Evolutionary conservation across 192 early-diverging fungal genomes (phyloP).

Genomic region (Gigaspora rosea): DNA sequence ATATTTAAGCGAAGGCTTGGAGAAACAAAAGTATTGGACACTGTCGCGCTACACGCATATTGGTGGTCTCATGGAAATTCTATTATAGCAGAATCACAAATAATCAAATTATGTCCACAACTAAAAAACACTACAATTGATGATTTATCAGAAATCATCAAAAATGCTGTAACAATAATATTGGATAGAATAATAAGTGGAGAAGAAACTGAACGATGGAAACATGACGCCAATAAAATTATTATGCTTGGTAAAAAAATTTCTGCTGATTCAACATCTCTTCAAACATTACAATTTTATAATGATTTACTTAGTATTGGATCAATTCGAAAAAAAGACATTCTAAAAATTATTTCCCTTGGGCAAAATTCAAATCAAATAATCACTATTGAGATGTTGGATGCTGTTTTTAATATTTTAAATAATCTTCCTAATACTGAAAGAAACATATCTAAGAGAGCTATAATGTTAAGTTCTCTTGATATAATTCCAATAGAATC

Average conservation of each 20-base stretch:
- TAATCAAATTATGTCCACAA: conserved; percentile 13
- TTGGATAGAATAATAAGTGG: not conserved
- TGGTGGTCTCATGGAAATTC: conserved; percentile 26
- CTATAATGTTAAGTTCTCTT: conserved; percentile 24
- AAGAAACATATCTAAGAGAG: not conserved
- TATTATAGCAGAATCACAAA: conserved; percentile 15
- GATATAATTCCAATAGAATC: conserved; percentile 29
- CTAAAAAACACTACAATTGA: not conserved
- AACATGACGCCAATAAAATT: conserved; percentile 14
- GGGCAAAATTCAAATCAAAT: not conserved
- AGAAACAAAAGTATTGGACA: not conserved
- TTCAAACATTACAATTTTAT: conserved; percentile 28
- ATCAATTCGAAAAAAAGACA: not conserved
- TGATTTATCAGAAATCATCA: not conserved
- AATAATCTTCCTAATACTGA: not conserved
- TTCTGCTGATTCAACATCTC: not conserved
- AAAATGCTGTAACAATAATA: not conserved
- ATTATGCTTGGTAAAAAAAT: conserved; percentile 15
- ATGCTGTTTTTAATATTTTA: not conserved
- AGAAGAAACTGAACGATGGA: not conserved
- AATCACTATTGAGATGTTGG: conserved; percentile 3
- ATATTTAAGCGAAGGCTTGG: conserved; percentile 15
- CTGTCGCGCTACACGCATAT: conserved; percentile 9
- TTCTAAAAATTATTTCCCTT: not conserved
- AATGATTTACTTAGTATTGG: conserved; percentile 24